Conservation (phyloP, 305 asterid species). For the Petunia hybrid region DNA sequence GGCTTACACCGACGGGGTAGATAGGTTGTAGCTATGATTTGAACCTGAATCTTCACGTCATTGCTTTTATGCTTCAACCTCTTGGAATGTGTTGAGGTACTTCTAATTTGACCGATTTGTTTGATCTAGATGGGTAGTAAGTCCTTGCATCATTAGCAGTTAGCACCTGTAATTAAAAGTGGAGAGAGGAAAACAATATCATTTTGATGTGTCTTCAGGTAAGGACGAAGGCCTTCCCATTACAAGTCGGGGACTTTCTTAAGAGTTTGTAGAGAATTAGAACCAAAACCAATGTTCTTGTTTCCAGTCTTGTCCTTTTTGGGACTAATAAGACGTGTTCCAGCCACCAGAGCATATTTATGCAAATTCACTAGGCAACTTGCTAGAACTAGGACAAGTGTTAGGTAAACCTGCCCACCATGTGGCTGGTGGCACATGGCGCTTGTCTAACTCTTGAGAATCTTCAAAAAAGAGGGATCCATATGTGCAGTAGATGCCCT, state of each 20-base stretch:
- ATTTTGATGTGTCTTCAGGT: not conserved
- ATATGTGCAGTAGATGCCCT: too few species aligned
- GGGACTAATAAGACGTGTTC: too few species aligned
- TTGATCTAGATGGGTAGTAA: not conserved
- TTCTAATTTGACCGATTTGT: not conserved
- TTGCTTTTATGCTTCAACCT: not conserved
- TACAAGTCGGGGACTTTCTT: not conserved
- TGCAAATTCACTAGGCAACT: too few species aligned
- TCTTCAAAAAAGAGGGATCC: too few species aligned
- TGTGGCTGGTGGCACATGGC: too few species aligned
- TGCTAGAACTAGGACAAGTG: too few species aligned
- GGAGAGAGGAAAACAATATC: not conserved
- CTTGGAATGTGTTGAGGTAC: not conserved
- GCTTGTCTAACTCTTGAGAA: too few species aligned
- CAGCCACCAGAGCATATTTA: too few species aligned
- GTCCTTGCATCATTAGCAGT: too few species aligned
- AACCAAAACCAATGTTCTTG: not conserved
- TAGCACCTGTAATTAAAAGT: not conserved
- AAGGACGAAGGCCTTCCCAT: not conserved
- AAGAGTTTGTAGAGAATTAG: not conserved
- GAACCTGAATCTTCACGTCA: not conserved
- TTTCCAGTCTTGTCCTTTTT: too few species aligned
- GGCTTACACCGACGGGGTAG: not conserved
- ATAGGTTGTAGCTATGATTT: not conserved
- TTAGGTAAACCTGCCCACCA: too few species aligned